A percentile compares a stretch with the other conserved stretches of the same genome.
These are phyloP conservation scores for Boechera divaricarpa DNA, from an alignment of 345 rosid species.

Conservation along the genomic window DNA sequence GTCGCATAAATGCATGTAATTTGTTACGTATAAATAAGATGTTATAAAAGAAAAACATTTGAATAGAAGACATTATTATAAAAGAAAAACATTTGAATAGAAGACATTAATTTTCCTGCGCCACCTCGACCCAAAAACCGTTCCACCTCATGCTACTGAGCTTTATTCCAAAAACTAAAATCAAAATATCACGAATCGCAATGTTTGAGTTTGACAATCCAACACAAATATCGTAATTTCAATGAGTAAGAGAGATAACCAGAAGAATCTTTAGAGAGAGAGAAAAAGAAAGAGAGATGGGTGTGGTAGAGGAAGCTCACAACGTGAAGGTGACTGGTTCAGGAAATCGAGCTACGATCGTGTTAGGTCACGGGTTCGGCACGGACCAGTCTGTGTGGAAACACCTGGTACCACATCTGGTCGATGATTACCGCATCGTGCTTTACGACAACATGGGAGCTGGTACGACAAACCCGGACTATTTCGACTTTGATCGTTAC, in stretches of 20 bases:
- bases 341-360: slow-evolving; percentile 57
- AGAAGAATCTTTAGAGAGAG: background rate
- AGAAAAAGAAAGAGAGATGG: slow-evolving; percentile 50
- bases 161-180: background rate
- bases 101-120: too few relatives aligned
- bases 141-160: background rate
- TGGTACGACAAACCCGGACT: slow-evolving; percentile 89
- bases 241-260: background rate
- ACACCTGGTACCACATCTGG: slow-evolving; percentile 83
- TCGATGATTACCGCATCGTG: slow-evolving; percentile 67
- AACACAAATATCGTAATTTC: background rate
- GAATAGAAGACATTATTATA: too few relatives aligned
- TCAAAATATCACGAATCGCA: background rate
- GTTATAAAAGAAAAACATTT: too few relatives aligned
- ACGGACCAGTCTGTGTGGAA: slow-evolving; percentile 96
- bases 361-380: slow-evolving; percentile 89
- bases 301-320: slow-evolving; percentile 84
- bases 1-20: too few relatives aligned
- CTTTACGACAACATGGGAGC: slow-evolving; percentile 92
- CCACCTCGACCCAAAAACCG: too few relatives aligned
- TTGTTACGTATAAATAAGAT: too few relatives aligned
- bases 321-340: slow-evolving; percentile 74
- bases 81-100: too few relatives aligned
- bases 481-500: slow-evolving; percentile 82
- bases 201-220: slow-evolving; percentile 10